Evolutionary conservation across 805 yeast species (phyloP).

Genomic region (Millerozyma miso): DNA sequence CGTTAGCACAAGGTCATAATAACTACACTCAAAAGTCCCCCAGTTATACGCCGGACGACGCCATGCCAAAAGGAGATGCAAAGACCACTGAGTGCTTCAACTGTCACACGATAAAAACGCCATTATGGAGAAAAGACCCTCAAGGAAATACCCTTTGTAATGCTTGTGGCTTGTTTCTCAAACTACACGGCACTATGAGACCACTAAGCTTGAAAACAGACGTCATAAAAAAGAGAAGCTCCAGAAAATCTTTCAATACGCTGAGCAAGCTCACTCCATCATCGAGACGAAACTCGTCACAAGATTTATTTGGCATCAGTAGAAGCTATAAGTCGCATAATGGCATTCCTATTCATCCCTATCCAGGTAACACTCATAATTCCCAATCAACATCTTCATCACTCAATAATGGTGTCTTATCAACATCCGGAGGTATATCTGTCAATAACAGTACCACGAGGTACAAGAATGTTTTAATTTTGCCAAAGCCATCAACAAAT

Average conservation of each 20-base stretch:
- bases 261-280: background rate
- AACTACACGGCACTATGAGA: conserved; percentile 58
- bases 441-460: conserved; percentile 10
- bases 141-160: conserved; percentile 58
- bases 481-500: conserved; percentile 33
- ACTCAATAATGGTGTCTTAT: conserved; percentile 2
- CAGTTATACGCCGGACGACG: background rate
- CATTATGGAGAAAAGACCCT: conserved; percentile 59
- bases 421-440: conserved; percentile 4
- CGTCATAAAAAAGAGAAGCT: conserved; percentile 53
- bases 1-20: background rate
- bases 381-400: conserved; percentile 2
- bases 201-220: conserved; percentile 57
- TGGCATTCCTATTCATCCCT: conserved; percentile 6
- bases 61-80: conserved; percentile 1
- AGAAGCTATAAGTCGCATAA: conserved; percentile 1
- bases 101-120: conserved; percentile 58
- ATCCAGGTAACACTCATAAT: background rate
- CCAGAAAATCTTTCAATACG: conserved; percentile 27
- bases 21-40: background rate
- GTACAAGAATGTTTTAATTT: conserved; percentile 35
- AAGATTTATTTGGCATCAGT: background rate
- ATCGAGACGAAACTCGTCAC: conserved; percentile 1
- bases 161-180: conserved; percentile 60
- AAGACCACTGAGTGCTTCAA: conserved; percentile 46